These are phyloP conservation scores for Cutaneotrichosporon spelunceum DNA, from an alignment of 1,284 basidiomycete species.

Conservation along the genomic window DNA sequence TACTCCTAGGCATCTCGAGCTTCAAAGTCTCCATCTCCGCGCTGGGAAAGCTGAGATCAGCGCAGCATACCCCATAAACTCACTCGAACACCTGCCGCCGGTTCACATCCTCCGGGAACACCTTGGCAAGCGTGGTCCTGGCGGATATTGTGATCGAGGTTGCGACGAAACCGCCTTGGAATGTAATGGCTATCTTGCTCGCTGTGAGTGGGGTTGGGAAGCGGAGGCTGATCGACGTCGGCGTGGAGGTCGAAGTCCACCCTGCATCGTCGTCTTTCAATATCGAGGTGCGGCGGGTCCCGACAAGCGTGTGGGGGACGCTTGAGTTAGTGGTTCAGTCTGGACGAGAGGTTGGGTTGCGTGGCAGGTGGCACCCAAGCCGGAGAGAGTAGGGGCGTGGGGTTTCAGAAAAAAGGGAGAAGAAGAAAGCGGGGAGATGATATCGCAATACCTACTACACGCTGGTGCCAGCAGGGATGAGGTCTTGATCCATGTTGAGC, in stretches of 20 bases:
- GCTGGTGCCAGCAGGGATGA: slow-evolving; percentile 16
- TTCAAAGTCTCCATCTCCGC: slow-evolving; percentile 8
- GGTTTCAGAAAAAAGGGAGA: neutral
- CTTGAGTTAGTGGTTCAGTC: slow-evolving; percentile 21
- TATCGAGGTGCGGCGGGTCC: slow-evolving; percentile 26
- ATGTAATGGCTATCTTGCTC: slow-evolving; percentile 44
- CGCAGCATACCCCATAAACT: slow-evolving; percentile 17
- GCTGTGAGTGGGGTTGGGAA: slow-evolving; percentile 40
- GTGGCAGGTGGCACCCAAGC: neutral
- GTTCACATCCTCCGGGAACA: slow-evolving; percentile 49
- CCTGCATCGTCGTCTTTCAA: slow-evolving; percentile 34
- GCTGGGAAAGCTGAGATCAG: slow-evolving; percentile 11
- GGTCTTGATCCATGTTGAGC: slow-evolving; percentile 5
- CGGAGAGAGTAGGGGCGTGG: no score
- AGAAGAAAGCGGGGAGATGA: neutral
- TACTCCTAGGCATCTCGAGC: slow-evolving; percentile 48
- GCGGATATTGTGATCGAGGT: slow-evolving; percentile 30
- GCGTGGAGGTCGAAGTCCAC: slow-evolving; percentile 37
- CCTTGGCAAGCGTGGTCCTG: slow-evolving; percentile 34
- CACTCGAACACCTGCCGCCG: slow-evolving; percentile 48
- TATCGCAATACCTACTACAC: slow-evolving; percentile 2
- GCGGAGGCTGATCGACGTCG: slow-evolving; percentile 37
- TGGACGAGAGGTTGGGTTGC: neutral
- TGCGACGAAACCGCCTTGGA: slow-evolving; percentile 51
- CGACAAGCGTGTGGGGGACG: slow-evolving; percentile 29